Evolutionary conservation across 176 grass and related monocot genomes (phyloP).

Genomic region (Oryza longistaminata): DNA sequence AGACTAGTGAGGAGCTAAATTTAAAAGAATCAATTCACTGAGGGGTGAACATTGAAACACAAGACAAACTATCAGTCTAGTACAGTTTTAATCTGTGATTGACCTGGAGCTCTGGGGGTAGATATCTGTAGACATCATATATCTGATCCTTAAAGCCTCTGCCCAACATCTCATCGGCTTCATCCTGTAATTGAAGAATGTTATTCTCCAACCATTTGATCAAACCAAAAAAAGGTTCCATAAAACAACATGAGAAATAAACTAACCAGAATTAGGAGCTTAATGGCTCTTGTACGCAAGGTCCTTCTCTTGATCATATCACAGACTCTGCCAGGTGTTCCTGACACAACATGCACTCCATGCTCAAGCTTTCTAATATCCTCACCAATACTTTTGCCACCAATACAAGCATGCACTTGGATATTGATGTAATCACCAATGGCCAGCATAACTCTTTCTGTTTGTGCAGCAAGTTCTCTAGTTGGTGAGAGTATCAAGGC

Average conservation of each 20-base stretch:
- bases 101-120: conserved; percentile 86
- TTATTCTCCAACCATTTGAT: background rate
- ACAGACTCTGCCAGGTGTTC: conserved; percentile 83
- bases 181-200: conserved; percentile 56
- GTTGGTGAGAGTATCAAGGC: conserved; percentile 87
- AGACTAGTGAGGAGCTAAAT: background rate
- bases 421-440: conserved; percentile 73
- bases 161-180: conserved; percentile 96
- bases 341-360: conserved; percentile 82
- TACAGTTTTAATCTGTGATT: background rate
- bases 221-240: background rate
- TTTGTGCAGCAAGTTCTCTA: conserved; percentile 82
- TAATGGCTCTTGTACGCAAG: conserved; percentile 83
- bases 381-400: conserved; percentile 80
- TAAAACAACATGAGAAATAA: background rate
- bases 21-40: background rate
- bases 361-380: conserved; percentile 87
- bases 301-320: conserved; percentile 93
- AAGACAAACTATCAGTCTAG: background rate
- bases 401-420: conserved; percentile 76
- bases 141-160: conserved; percentile 98
- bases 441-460: conserved; percentile 76
- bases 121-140: conserved; percentile 89
- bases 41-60: background rate
- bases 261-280: conserved; percentile 78